Evolutionary conservation across 371 early-diverging fungal genomes (phyloP).

Genomic region (Quaeritorhiza haematococci): DNA sequence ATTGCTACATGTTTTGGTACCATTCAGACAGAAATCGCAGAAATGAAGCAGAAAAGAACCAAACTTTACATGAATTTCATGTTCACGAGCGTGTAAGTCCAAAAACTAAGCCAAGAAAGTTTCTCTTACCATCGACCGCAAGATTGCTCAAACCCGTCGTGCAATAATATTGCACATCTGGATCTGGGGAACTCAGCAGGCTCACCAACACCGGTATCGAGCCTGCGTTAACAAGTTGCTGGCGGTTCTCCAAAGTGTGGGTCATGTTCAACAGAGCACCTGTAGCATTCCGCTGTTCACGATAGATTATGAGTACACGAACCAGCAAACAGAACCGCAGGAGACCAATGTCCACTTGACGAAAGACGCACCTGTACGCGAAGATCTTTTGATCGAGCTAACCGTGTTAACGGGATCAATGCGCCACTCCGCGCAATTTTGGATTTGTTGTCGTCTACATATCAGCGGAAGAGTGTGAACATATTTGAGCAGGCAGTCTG

Average conservation of each 20-base stretch:
- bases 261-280: constrained; percentile 94
- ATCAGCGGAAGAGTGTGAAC: no score
- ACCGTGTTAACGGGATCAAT: constrained; percentile 64
- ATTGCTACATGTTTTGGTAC: constrained; percentile 14
- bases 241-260: constrained; percentile 78
- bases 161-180: constrained; percentile 86
- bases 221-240: constrained; percentile 78
- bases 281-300: constrained; percentile 72
- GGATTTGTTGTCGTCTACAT: constrained; percentile 81
- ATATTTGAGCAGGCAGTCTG: no score
- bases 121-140: constrained; percentile 72
- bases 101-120: no score
- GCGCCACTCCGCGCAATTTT: constrained; percentile 84
- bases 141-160: constrained; percentile 89
- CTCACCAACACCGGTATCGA: constrained; percentile 81
- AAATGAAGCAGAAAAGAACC: neutral
- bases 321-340: no score
- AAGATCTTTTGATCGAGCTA: constrained; percentile 78
- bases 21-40: no score
- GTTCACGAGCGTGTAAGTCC: no score
- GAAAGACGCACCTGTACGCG: constrained; percentile 57
- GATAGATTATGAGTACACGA: neutral
- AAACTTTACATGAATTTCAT: neutral
- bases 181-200: constrained; percentile 72
- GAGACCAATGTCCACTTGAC: no score